These are phyloP conservation scores for Vigna radiata DNA, from an alignment of 306 rosid genomes.

Conservation along the genomic window DNA sequence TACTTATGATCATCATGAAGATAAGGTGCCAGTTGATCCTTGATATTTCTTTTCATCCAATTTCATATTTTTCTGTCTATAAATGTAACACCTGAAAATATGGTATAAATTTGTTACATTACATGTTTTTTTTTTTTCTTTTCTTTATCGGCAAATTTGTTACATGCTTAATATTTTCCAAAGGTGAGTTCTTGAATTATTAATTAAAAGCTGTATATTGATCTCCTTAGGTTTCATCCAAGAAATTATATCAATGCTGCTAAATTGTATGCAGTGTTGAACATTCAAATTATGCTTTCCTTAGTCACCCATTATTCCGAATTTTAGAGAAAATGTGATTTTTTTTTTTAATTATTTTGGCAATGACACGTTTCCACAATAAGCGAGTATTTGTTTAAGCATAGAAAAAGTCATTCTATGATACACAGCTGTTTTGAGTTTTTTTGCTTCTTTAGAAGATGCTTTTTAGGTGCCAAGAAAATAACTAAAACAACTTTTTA, in stretches of 20 bases:
- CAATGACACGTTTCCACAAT: neutral
- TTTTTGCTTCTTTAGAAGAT: neutral
- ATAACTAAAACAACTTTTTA: neutral
- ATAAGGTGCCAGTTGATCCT: constrained; percentile 65
- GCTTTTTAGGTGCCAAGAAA: neutral
- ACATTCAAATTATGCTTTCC: constrained; percentile 35
- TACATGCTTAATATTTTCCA: constrained; percentile 8
- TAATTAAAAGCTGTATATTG: neutral
- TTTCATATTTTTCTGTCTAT: constrained; percentile 25
- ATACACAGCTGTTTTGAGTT: neutral
- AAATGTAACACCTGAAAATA: neutral
- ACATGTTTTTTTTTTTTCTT: neutral
- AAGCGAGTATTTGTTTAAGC: neutral
- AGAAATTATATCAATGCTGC: neutral
- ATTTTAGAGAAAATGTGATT: neutral
- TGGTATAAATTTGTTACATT: neutral
- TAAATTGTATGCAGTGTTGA: constrained; percentile 1
- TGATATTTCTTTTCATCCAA: neutral
- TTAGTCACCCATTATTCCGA: neutral
- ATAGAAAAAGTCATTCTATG: neutral
- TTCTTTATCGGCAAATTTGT: neutral
- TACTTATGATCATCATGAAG: constrained; percentile 87
- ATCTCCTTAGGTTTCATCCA: no score
- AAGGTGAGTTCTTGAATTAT: constrained; percentile 24
- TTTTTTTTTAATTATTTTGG: neutral